Evolutionary conservation across 2,329 filamentous ascomycete species (phyloP).

Genomic region (Dactylonectria macrodidyma): DNA sequence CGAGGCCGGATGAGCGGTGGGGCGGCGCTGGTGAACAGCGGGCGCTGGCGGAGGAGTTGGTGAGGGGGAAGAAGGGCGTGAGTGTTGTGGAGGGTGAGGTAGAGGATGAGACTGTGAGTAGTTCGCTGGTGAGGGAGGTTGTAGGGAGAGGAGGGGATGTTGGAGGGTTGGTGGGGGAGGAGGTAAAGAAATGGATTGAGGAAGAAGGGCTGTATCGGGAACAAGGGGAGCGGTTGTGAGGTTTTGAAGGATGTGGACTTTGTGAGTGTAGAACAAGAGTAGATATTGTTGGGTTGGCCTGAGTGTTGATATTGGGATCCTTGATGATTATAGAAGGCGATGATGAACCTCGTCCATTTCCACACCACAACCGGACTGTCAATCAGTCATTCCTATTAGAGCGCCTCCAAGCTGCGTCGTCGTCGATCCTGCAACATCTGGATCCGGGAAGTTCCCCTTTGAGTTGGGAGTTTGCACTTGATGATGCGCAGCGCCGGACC

Average conservation of each 20-base stretch:
- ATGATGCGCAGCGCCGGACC: no score
- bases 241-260: not conserved
- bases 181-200: constrained; percentile 72
- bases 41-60: constrained; percentile 68
- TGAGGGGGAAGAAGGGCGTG: constrained; percentile 68
- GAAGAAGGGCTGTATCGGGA: constrained; percentile 69
- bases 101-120: constrained; percentile 65
- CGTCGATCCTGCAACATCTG: no score
- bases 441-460: no score
- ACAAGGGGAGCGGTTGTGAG: constrained; percentile 36
- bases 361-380: no score
- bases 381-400: no score
- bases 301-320: not conserved
- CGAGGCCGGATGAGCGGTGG: constrained; percentile 74
- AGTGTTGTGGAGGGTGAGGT: constrained; percentile 68
- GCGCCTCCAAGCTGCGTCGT: no score
- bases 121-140: constrained; percentile 75
- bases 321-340: no score
- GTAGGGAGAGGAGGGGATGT: constrained; percentile 60
- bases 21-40: constrained; percentile 61
- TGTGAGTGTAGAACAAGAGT: not conserved
- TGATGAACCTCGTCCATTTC: no score
- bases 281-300: not conserved
- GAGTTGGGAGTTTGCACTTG: no score
- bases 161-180: constrained; percentile 70